Evolutionary conservation across 305 asterid genomes (phyloP).

Genomic region (Fraxinus greggii): DNA sequence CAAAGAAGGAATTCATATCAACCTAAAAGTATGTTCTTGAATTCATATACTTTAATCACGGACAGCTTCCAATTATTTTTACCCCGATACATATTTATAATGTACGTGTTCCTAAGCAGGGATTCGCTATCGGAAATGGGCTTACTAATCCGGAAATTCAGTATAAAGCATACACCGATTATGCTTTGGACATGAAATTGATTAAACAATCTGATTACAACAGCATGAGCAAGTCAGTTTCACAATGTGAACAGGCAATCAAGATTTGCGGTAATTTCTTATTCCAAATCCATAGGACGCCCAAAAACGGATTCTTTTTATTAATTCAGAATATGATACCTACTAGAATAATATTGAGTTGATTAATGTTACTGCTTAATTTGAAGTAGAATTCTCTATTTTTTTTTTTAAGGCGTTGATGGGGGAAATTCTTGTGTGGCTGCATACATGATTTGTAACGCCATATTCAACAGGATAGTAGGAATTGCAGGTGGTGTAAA

Average conservation of each 20-base stretch:
- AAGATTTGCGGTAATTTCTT: constrained; percentile 36
- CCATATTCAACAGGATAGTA: constrained; percentile 28
- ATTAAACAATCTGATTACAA: constrained; percentile 30
- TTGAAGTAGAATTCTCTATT: not conserved
- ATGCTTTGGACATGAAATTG: constrained; percentile 35
- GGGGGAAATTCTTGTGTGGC: constrained; percentile 29
- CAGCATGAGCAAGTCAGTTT: constrained; percentile 24
- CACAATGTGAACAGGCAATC: constrained; percentile 28
- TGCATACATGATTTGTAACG: constrained; percentile 30
- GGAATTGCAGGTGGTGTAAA: constrained; percentile 23
- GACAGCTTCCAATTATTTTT: not conserved
- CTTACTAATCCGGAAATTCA: constrained; percentile 45
- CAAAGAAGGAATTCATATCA: constrained; percentile 20
- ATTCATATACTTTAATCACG: not conserved
- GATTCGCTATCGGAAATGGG: constrained; percentile 48
- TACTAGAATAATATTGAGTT: not conserved
- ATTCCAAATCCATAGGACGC: not conserved
- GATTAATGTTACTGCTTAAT: not conserved
- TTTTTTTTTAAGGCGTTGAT: constrained; percentile 16
- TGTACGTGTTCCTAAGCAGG: constrained; percentile 23
- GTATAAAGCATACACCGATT: constrained; percentile 37
- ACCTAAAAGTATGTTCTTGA: constrained; percentile 32
- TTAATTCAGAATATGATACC: not conserved
- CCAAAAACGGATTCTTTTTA: not conserved
- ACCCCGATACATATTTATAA: not conserved